A percentile compares a stretch with the other conserved stretches of the same genome.
phyloP scores from a whole-genome alignment of 257 asterid genomes.

The Apocynum venetum region DNA sequence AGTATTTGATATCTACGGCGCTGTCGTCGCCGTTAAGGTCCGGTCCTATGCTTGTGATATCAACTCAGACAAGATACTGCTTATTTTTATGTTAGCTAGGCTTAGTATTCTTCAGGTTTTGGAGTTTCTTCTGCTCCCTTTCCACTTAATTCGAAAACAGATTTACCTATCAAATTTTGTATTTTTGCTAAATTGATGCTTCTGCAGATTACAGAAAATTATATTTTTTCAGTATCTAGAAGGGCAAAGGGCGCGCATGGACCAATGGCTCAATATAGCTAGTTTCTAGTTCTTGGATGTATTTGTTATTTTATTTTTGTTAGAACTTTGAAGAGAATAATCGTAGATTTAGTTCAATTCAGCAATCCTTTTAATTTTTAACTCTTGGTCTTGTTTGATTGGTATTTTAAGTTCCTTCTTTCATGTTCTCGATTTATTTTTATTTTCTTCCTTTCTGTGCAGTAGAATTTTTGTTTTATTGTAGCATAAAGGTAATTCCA shows the following conservation, averaged over 20 bases:
- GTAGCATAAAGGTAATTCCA: not conserved
- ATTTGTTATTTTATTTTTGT: not conserved
- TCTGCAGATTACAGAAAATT: not conserved
- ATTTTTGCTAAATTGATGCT: not conserved
- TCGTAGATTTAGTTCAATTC: not conserved
- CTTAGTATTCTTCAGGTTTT: not conserved
- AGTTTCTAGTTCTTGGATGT: not conserved
- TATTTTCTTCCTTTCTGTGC: not conserved
- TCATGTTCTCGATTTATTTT: not conserved
- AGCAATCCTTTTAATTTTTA: not conserved
- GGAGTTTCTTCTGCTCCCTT: not conserved
- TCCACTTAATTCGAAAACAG: not conserved
- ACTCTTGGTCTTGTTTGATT: not conserved
- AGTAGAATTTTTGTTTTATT: not conserved
- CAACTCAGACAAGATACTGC: constrained; percentile 1
- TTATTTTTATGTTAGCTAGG: constrained; percentile 3
- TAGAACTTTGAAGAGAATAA: not conserved
- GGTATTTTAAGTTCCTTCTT: not conserved
- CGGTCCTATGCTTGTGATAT: not conserved
- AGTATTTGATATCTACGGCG: constrained; percentile 52
- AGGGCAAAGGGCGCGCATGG: not conserved
- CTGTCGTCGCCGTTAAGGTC: constrained; percentile 73
- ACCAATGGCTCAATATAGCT: not conserved
- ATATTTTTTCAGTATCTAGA: not conserved
- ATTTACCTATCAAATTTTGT: not conserved